Percentiles rank a stretch among this genome's conserved stretches.
Evolutionary conservation across 1,139 yeast genomes (phyloP).

Genomic region (Debaryomycetaceae sp.): DNA sequence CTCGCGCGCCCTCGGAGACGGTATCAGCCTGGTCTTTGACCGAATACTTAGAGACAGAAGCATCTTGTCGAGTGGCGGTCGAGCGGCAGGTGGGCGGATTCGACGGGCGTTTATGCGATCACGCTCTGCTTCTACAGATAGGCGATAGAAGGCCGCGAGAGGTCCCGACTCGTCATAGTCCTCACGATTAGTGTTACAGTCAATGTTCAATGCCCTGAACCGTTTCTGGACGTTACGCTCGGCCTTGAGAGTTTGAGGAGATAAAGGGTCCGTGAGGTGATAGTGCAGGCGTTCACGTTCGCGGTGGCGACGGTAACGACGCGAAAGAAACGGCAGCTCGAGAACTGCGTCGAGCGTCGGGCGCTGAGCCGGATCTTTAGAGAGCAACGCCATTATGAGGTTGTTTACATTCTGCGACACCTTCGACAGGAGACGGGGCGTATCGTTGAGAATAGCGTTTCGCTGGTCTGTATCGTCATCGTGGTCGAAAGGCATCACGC

Average conservation of each 20-base stretch:
- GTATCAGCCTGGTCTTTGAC: conserved; percentile 10
- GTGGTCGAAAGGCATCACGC: conserved; percentile 86
- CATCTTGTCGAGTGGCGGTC: conserved; percentile 31
- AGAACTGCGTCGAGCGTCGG: conserved; percentile 54
- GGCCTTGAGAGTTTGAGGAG: too few relatives aligned
- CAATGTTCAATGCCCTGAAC: too few relatives aligned
- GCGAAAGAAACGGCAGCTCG: conserved; percentile 49
- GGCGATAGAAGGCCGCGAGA: too few relatives aligned
- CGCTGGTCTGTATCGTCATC: conserved; percentile 62
- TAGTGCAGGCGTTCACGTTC: too few relatives aligned
- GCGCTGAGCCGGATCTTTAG: conserved; percentile 57
- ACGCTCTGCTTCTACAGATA: too few relatives aligned
- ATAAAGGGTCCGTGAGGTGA: too few relatives aligned
- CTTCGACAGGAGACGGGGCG: conserved; percentile 41
- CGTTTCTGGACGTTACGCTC: too few relatives aligned
- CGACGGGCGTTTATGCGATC: too few relatives aligned
- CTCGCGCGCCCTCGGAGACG: too few relatives aligned
- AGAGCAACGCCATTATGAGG: conserved; percentile 43
- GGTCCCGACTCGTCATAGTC: too few relatives aligned
- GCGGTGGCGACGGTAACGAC: conserved; percentile 17
- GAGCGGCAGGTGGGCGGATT: too few relatives aligned
- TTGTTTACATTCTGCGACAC: conserved; percentile 37
- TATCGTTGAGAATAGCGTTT: conserved; percentile 49
- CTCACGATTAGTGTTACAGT: too few relatives aligned
- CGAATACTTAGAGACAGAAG: conserved; percentile 28